Conservation (phyloP, 192 early-diverging fungal genomes). For the Rhizophlyctis rosea region DNA sequence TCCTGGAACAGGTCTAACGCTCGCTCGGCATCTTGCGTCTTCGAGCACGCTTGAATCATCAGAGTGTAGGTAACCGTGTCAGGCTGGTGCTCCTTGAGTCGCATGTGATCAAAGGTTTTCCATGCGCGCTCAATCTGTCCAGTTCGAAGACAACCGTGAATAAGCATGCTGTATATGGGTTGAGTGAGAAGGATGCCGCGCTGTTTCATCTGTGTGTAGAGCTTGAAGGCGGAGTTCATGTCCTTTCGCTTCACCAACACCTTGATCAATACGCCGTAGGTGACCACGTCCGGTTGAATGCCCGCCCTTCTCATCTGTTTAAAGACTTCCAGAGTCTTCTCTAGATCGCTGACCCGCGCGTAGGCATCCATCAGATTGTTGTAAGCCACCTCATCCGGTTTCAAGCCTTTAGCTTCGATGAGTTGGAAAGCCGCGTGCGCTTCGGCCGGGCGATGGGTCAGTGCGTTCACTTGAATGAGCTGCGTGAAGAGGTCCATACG, state of each 20-base stretch:
- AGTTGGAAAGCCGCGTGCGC: conserved; percentile 63
- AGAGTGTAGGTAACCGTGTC: conserved; percentile 77
- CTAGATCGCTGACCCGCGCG: conserved; percentile 59
- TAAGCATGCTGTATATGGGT: conserved; percentile 74
- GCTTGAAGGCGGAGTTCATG: conserved; percentile 68
- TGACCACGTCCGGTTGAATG: conserved; percentile 59
- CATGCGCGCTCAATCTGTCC: conserved; percentile 77
- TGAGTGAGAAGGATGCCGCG: conserved; percentile 37
- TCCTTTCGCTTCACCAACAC: conserved; percentile 55
- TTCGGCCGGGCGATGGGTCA: conserved; percentile 54
- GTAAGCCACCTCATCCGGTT: conserved; percentile 67
- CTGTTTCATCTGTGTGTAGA: conserved; percentile 76
- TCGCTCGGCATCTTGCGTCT: conserved; percentile 77
- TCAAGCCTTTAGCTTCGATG: conserved; percentile 56
- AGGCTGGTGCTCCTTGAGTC: conserved; percentile 69
- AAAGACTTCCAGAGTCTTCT: conserved; percentile 62
- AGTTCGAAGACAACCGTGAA: conserved; percentile 74
- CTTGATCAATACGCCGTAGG: conserved; percentile 71
- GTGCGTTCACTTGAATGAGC: conserved; percentile 56
- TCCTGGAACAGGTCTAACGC: conserved; percentile 91
- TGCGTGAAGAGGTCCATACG: conserved; percentile 22
- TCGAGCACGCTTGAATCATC: conserved; percentile 91
- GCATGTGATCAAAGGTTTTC: conserved; percentile 87
- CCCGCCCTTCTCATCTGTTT: conserved; percentile 52
- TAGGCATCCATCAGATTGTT: conserved; percentile 80